phyloP scores from a whole-genome alignment of 441 rosid genomes.

The Syzygium malaccense region DNA sequence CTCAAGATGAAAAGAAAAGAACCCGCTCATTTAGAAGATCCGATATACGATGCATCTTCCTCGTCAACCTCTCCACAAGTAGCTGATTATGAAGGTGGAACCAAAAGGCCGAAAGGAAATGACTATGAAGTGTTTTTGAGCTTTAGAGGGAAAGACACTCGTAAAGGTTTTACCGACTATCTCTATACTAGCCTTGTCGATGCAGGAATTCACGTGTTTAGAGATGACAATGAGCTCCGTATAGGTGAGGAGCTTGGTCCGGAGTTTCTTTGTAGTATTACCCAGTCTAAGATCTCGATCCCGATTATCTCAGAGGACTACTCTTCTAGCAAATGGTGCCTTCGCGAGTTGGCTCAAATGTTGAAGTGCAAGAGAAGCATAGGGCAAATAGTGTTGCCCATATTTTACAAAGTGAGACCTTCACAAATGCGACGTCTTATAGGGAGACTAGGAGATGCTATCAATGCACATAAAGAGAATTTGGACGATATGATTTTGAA shows the following conservation, averaged over 20 bases:
- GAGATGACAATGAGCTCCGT: not conserved
- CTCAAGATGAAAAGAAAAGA: not conserved
- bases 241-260: not conserved
- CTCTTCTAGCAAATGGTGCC: not conserved
- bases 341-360: not conserved
- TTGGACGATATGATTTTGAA: not conserved
- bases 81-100: not conserved
- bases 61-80: not conserved
- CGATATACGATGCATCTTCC: not conserved
- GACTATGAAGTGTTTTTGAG: not conserved
- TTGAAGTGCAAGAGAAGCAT: not conserved
- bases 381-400: not conserved
- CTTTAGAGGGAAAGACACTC: not conserved
- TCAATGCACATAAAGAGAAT: not conserved
- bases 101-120: not conserved
- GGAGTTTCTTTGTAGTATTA: not conserved
- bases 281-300: not conserved
- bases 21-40: not conserved
- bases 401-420: not conserved
- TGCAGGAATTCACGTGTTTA: not conserved
- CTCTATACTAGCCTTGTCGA: not conserved
- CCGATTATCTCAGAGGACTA: not conserved
- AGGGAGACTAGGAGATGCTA: not conserved
- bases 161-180: not conserved
- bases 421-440: not conserved